Percentiles rank a stretch among this genome's conserved stretches.
Evolutionary conservation across 306 rosid genomes (phyloP).

Genomic region (Alnus rubra): DNA sequence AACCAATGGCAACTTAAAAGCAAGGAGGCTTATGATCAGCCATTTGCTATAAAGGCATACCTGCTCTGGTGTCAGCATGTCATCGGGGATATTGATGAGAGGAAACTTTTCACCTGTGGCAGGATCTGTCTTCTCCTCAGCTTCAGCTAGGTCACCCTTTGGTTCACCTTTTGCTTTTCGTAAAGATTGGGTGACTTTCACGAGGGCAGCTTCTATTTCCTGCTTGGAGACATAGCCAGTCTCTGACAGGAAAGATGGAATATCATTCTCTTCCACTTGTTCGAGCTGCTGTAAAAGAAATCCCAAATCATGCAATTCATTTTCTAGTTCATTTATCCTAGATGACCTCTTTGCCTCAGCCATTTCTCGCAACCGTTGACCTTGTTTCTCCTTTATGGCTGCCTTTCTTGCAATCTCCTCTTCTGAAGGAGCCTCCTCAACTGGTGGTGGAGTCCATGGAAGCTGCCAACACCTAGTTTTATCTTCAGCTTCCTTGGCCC

Average conservation of each 20-base stretch:
- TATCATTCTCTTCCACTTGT: slow-evolving; percentile 61
- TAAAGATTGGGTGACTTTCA: slow-evolving; percentile 71
- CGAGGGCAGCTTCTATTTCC: slow-evolving; percentile 82
- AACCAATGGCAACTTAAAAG: slow-evolving; percentile 24
- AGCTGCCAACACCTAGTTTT: slow-evolving; percentile 95
- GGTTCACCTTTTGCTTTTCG: slow-evolving; percentile 90
- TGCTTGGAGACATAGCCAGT: slow-evolving; percentile 87
- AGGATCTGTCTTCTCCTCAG: slow-evolving; percentile 61
- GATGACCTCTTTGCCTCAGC: slow-evolving; percentile 95
- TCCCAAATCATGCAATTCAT: slow-evolving; percentile 76
- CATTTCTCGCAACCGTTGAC: slow-evolving; percentile 97
- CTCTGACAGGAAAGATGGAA: slow-evolving; percentile 70
- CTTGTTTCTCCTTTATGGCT: slow-evolving; percentile 87
- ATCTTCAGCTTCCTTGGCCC: slow-evolving; percentile 77
- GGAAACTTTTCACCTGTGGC: slow-evolving; percentile 57
- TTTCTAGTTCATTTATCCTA: slow-evolving; percentile 90
- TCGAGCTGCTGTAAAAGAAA: slow-evolving; percentile 84
- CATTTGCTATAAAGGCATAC: slow-evolving; percentile 42
- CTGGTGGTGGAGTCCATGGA: slow-evolving; percentile 96
- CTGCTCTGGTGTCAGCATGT: slow-evolving; percentile 82
- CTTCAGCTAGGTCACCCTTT: slow-evolving; percentile 69
- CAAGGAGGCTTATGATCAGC: slow-evolving; percentile 25
- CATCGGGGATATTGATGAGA: slow-evolving; percentile 81
- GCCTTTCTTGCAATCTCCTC: slow-evolving; percentile 99
- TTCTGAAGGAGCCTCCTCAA: slow-evolving; percentile 91